phyloP scores from a whole-genome alignment of 768 basidiomycete species.

The Heimioporus sp. region DNA sequence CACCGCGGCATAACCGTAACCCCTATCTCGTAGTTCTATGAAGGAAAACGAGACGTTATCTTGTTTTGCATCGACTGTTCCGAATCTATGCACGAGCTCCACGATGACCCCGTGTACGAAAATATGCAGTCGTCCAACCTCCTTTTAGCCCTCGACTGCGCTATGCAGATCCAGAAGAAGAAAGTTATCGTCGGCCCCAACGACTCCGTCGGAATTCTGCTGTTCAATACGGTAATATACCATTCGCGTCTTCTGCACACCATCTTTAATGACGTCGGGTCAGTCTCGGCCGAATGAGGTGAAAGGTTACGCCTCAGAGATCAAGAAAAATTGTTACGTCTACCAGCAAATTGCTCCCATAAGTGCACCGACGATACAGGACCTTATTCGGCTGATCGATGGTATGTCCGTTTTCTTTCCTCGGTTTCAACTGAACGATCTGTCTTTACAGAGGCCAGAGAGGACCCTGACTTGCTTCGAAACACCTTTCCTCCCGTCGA shows the following conservation, averaged over 20 bases:
- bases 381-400: slow-evolving; percentile 74
- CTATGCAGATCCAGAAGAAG: slow-evolving; percentile 83
- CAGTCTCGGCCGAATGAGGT: slow-evolving; percentile 27
- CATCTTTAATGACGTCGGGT: not conserved
- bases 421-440: slow-evolving; percentile 1
- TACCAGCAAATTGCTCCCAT: slow-evolving; percentile 78
- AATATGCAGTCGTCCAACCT: slow-evolving; percentile 72
- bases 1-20: not conserved
- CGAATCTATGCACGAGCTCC: slow-evolving; percentile 77
- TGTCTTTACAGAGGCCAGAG: slow-evolving; percentile 51
- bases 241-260: not conserved
- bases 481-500: slow-evolving; percentile 64
- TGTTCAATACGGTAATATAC: slow-evolving; percentile 85
- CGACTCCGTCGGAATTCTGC: slow-evolving; percentile 84
- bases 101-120: slow-evolving; percentile 64
- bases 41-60: slow-evolving; percentile 80
- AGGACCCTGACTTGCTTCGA: slow-evolving; percentile 55
- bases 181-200: slow-evolving; percentile 88
- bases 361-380: slow-evolving; percentile 78
- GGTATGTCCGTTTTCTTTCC: slow-evolving; percentile 42
- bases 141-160: slow-evolving; percentile 75
- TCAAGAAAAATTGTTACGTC: slow-evolving; percentile 67
- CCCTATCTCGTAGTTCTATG: slow-evolving; percentile 49
- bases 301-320: slow-evolving; percentile 48
- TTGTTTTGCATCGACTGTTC: slow-evolving; percentile 97